Evolutionary conservation across 208 protist species (phyloP).

Genomic region (Trypanosoma mega): DNA sequence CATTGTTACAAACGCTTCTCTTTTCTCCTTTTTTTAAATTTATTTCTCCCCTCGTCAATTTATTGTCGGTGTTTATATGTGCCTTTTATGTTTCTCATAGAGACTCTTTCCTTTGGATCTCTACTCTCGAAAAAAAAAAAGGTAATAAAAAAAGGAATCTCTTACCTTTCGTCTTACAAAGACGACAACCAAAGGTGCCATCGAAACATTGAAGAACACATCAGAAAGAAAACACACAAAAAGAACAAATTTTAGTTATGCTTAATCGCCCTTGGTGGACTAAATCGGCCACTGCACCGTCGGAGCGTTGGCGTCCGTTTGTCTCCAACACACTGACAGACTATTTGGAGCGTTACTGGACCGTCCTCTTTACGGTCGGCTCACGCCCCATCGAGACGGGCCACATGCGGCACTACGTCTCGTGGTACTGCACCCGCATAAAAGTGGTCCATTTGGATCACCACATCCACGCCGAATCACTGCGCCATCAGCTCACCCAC

Average conservation of each 20-base stretch:
- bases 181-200: no score
- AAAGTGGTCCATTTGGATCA: slow-evolving; percentile 89
- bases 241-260: background rate
- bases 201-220: slow-evolving; percentile 4
- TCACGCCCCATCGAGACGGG: slow-evolving; percentile 71
- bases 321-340: slow-evolving; percentile 51
- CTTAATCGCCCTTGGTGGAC: background rate
- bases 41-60: no score
- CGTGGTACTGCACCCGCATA: slow-evolving; percentile 84
- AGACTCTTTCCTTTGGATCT: background rate
- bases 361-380: slow-evolving; percentile 78
- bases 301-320: slow-evolving; percentile 54
- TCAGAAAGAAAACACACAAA: background rate
- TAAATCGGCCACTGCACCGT: slow-evolving; percentile 6
- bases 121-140: slow-evolving; percentile 3
- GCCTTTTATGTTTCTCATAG: background rate
- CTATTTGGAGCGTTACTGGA: slow-evolving; percentile 82
- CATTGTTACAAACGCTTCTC: background rate
- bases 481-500: slow-evolving; percentile 54
- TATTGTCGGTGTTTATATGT: background rate
- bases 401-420: slow-evolving; percentile 86
- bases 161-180: no score
- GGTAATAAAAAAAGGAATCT: no score
- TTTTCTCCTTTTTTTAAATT: background rate
- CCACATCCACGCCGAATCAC: slow-evolving; percentile 55